Evolutionary conservation across 106 monocot genomes (phyloP).

Genomic region (Posidonia australis): DNA sequence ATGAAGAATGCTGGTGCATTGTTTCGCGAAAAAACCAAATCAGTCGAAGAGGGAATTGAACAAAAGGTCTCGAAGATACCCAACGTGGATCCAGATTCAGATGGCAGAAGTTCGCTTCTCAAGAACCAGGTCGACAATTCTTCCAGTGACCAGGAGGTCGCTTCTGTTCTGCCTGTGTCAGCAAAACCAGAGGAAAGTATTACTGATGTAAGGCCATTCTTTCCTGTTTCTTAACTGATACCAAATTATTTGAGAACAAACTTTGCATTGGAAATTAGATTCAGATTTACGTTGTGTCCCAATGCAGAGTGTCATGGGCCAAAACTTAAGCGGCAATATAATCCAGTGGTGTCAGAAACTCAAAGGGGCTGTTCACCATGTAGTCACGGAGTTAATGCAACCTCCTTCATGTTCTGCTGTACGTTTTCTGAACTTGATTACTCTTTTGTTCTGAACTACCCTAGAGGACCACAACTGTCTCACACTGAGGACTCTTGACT

Average conservation of each 20-base stretch:
- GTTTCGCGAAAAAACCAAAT: background rate
- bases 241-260: background rate
- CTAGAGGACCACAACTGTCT: too few relatives aligned
- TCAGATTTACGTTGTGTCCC: background rate
- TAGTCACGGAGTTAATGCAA: slow-evolving; percentile 28
- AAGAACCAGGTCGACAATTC: background rate
- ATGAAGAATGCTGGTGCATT: slow-evolving; percentile 29
- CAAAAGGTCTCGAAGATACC: background rate
- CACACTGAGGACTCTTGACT: background rate
- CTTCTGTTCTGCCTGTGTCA: too few relatives aligned
- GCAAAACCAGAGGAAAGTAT: too few relatives aligned
- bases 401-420: slow-evolving; percentile 53
- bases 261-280: background rate
- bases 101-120: background rate
- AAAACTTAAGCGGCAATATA: too few relatives aligned
- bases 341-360: slow-evolving; percentile 6
- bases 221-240: too few relatives aligned
- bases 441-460: background rate
- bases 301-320: background rate
- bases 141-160: background rate
- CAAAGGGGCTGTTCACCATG: slow-evolving; percentile 12
- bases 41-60: background rate
- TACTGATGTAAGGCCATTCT: too few relatives aligned
- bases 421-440: slow-evolving; percentile 1
- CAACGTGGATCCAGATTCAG: background rate